These are phyloP conservation scores for Fusarium liriodendri DNA, from an alignment of 2,329 filamentous ascomycete species.

Conservation along the genomic window DNA sequence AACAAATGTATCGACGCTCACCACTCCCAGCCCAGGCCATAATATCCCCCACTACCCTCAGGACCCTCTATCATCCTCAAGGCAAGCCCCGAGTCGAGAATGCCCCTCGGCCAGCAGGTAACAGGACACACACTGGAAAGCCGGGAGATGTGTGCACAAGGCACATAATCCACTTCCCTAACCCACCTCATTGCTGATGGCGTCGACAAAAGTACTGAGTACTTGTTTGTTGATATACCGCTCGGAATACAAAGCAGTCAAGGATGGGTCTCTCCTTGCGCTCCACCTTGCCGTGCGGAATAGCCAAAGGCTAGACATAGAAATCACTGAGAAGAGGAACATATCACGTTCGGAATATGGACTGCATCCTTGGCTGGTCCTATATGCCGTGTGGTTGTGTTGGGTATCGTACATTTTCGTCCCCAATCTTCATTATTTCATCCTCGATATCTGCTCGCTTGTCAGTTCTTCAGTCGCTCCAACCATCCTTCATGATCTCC, in stretches of 20 bases:
- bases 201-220: constrained; percentile 38
- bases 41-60: constrained; percentile 42
- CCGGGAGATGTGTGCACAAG: constrained; percentile 51
- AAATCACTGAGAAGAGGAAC: constrained; percentile 1
- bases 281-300: constrained; percentile 80
- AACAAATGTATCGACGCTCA: constrained; percentile 55
- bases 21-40: constrained; percentile 49
- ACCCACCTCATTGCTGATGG: constrained; percentile 44
- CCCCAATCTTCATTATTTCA: constrained; percentile 32
- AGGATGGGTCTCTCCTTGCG: constrained; percentile 81
- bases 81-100: constrained; percentile 15
- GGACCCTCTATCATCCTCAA: constrained; percentile 5
- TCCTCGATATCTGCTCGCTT: constrained; percentile 40
- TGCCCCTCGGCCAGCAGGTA: constrained; percentile 46
- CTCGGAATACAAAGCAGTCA: constrained; percentile 82
- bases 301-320: constrained; percentile 10
- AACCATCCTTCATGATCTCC: constrained; percentile 59
- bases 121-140: constrained; percentile 53
- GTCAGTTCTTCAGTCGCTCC: constrained; percentile 45
- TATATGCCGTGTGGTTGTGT: constrained; percentile 25
- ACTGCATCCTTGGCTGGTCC: constrained; percentile 4
- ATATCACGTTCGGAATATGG: constrained; percentile 10
- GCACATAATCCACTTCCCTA: constrained; percentile 36
- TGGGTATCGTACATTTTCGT: constrained; percentile 55
- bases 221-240: constrained; percentile 66